Evolutionary conservation across 1,139 yeast genomes (phyloP).

Genomic region (Sugiyamaella pinicola): DNA sequence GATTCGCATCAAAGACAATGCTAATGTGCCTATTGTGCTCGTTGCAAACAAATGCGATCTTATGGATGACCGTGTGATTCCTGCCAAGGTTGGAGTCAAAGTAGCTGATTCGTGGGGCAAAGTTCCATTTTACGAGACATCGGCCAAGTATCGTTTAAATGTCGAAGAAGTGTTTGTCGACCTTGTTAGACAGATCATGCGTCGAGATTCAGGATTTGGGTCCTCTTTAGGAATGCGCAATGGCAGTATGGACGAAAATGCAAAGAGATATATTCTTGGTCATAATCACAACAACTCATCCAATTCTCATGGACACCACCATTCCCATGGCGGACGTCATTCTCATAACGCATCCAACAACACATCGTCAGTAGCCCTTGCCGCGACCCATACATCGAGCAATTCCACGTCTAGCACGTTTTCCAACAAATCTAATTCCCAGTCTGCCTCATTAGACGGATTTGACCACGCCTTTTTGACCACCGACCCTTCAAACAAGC

Average conservation of each 20-base stretch:
- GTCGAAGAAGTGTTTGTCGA: constrained; percentile 89
- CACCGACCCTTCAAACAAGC: constrained; percentile 7
- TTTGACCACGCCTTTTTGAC: constrained; percentile 18
- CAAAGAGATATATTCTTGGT: constrained; percentile 19
- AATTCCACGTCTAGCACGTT: constrained; percentile 16
- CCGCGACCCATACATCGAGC: constrained; percentile 14
- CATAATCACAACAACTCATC: constrained; percentile 14
- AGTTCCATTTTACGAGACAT: constrained; percentile 77
- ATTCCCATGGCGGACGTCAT: constrained; percentile 9
- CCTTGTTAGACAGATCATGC: constrained; percentile 69
- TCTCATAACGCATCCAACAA: constrained; percentile 11
- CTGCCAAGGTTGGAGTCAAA: constrained; percentile 48
- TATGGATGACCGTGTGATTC: constrained; percentile 62
- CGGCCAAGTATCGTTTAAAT: constrained; percentile 83
- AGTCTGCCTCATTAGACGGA: constrained; percentile 11
- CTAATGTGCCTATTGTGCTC: constrained; percentile 46
- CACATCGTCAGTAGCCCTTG: constrained; percentile 2
- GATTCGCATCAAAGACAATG: constrained; percentile 73
- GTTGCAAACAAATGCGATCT: constrained; percentile 63
- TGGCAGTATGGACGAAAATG: constrained; percentile 14
- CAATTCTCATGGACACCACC: constrained; percentile 1
- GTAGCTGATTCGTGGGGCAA: constrained; percentile 89
- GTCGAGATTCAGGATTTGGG: constrained; percentile 40
- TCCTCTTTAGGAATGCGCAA: constrained; percentile 22
- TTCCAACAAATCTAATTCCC: neutral